Evolutionary conservation across 805 yeast species (phyloP), one percentile per base, ranked within the genome.

Genomic region (Candida ipomoeae): DNA sequence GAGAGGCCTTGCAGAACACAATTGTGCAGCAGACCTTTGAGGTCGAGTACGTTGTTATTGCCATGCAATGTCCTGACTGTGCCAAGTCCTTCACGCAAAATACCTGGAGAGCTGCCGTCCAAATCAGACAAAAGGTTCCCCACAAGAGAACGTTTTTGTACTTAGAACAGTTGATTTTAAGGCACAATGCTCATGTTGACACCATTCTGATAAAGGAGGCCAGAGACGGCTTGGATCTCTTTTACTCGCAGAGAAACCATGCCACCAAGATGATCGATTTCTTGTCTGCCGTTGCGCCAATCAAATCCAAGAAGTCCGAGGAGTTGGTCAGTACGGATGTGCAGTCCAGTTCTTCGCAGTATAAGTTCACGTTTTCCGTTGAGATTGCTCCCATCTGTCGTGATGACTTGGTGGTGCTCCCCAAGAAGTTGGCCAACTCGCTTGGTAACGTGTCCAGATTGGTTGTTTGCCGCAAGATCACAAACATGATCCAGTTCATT

Each of bases 11-110:
- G 81, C 77, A 85, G 29, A 89, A 89, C 63, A 89, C 97, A 23
- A 87, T 92, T 56, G 83, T 94, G 33, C 97, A 95, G 66, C 99
- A 94, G 71, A 81, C 87, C 23, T 90, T 92, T 65, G 97, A 89
- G 69, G 97, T 91, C 13, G 98, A 92, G 64, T 94, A 86, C 65
- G 82, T 88, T 15, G 99, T 92, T 49, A 77, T 87, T 54, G 96
- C 98, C 17, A 88, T 87, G 87, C 99, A 94, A 76, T 94, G 99
- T 77, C 85, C 97, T 3, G 98, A 92, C 72, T 94, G 99, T 82
- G 99, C 98, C 49, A 91, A 89, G 69, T 87, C 97, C 0, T 94
- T 86, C 64, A 94, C 99, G 32, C 87, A 95, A 26, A 89, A 94
- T 69, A 95, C 98, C 4, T 94, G 99, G 99, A 86, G 94, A 70